Conservation (phyloP, 352 stramenopile species). For the Phytophthora lateralis region DNA sequence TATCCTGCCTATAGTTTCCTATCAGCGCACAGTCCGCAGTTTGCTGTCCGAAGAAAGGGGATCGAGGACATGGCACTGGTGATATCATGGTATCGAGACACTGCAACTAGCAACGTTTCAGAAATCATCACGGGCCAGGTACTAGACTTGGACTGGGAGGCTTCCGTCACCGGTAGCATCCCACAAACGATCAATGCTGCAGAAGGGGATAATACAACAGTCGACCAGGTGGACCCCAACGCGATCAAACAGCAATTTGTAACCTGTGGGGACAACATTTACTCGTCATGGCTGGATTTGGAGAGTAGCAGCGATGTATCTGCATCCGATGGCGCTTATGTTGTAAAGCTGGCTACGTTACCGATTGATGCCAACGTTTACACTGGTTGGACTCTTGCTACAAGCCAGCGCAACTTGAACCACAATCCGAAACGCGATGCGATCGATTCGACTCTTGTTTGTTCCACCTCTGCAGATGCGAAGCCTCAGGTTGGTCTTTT, state of each 20-base stretch:
- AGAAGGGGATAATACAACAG: constrained; percentile 13
- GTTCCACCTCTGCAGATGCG: constrained; percentile 27
- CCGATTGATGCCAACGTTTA: constrained; percentile 20
- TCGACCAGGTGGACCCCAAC: constrained; percentile 27
- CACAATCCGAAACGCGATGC: constrained; percentile 60
- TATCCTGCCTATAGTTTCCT: constrained; percentile 42
- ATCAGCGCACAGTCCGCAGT: constrained; percentile 45
- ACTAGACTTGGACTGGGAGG: constrained; percentile 49
- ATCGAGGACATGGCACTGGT: constrained; percentile 59
- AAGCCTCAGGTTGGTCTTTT: constrained; percentile 40
- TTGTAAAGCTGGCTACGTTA: constrained; percentile 36
- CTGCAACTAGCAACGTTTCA: constrained; percentile 37
- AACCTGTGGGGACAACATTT: constrained; percentile 47
- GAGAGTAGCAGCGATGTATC: constrained; percentile 7
- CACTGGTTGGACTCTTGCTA: constrained; percentile 32
- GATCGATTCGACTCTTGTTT: constrained; percentile 46
- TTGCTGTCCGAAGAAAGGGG: constrained; percentile 50
- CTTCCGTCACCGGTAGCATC: constrained; percentile 37
- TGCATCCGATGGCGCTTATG: constrained; percentile 2
- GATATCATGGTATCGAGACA: constrained; percentile 67
- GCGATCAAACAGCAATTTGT: constrained; percentile 33
- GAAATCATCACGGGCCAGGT: constrained; percentile 58
- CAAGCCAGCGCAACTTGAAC: constrained; percentile 39
- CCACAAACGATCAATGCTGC: constrained; percentile 28
- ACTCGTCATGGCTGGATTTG: constrained; percentile 53